A percentile compares a stretch with the other conserved stretches of the same genome.
phyloP scores from a whole-genome alignment of 1,284 basidiomycete species.

The Lentinus polychrous region DNA sequence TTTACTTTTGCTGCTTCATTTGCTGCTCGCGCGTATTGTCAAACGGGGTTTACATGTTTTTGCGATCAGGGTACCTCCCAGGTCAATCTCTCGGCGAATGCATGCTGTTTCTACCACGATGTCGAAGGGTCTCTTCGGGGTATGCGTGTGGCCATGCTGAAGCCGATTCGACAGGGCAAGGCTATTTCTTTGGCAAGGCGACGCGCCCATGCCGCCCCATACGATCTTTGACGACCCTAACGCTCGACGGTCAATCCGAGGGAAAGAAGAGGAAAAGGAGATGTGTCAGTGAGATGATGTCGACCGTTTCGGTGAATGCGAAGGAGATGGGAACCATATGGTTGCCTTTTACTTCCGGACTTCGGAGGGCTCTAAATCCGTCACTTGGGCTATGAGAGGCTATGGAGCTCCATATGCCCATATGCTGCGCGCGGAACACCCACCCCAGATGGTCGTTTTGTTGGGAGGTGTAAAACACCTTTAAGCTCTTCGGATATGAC shows the following conservation, averaged over 20 bases:
- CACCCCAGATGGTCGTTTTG: conserved; percentile 5
- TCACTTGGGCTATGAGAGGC: not conserved
- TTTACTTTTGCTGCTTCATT: no score
- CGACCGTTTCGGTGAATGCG: conserved; percentile 3
- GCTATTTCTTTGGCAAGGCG: not conserved
- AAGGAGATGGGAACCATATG: conserved; percentile 8
- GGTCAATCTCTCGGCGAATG: no score
- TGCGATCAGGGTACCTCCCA: no score
- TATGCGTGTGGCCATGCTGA: not conserved
- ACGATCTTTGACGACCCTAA: not conserved
- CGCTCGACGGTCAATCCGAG: not conserved
- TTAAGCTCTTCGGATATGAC: conserved; percentile 2
- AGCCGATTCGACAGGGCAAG: conserved; percentile 1
- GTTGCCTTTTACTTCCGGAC: conserved; percentile 3
- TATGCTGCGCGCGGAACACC: conserved; percentile 6
- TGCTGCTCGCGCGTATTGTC: no score
- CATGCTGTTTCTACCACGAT: no score
- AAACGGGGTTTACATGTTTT: no score
- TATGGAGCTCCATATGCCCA: conserved; percentile 3
- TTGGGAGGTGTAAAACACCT: not conserved
- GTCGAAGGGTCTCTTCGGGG: no score
- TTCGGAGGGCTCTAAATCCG: conserved; percentile 8
- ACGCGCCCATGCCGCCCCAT: not conserved
- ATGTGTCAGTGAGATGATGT: conserved; percentile 9
- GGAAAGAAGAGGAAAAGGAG: conserved; percentile 1